These are phyloP conservation scores for Chaetomidium leptoderma DNA, from an alignment of 495 filamentous ascomycete genomes.

Conservation along the genomic window DNA sequence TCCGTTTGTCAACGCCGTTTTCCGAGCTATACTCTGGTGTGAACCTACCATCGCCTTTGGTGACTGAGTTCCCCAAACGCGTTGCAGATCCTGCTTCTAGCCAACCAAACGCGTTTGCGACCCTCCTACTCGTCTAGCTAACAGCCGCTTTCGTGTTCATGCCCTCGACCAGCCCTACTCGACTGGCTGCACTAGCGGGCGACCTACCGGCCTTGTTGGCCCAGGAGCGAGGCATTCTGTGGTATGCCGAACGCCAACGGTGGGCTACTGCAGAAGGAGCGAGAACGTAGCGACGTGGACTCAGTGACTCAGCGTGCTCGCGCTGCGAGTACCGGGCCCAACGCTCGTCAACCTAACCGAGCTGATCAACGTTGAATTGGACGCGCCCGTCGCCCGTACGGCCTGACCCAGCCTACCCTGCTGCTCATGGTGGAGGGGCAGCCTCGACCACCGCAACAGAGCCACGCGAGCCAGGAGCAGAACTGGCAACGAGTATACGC, in stretches of 20 bases:
- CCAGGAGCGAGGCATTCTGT: slow-evolving; percentile 2
- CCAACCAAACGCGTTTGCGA: no score
- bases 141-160: no score
- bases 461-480: slow-evolving; percentile 5
- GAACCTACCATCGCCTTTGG: no score
- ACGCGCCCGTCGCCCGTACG: slow-evolving; percentile 6
- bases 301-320: slow-evolving; percentile 1
- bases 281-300: slow-evolving; percentile 5
- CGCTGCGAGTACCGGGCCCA: slow-evolving; percentile 1
- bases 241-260: background rate
- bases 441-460: slow-evolving; percentile 5
- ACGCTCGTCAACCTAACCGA: slow-evolving; percentile 7
- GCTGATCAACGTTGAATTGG: slow-evolving; percentile 7
- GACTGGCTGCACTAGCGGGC: slow-evolving; percentile 2
- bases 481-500: slow-evolving; percentile 4
- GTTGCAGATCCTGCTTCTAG: no score
- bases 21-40: no score
- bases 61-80: no score
- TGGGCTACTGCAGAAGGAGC: background rate
- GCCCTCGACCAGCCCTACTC: no score
- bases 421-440: slow-evolving; percentile 3
- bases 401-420: slow-evolving; percentile 3
- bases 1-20: no score
- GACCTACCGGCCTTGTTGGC: background rate
- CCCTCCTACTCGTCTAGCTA: no score